phyloP scores from a whole-genome alignment of 768 basidiomycete species.

The Rhodotorula taiwanensis region DNA sequence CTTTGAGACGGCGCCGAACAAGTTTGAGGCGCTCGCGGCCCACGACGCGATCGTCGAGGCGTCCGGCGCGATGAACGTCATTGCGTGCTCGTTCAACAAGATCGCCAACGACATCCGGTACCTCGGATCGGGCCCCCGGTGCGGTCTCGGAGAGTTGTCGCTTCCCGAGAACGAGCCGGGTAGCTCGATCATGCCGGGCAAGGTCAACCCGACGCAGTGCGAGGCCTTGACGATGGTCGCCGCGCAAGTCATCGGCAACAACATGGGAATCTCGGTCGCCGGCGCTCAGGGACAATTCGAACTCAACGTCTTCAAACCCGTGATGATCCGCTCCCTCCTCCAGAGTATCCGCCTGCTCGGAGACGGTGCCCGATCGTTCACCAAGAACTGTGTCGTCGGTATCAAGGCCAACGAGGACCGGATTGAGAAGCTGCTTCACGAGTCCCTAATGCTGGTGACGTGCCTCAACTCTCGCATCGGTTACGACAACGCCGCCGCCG shows the following conservation, averaged over 20 bases:
- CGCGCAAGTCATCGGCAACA: constrained; percentile 97
- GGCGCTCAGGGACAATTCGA: constrained; percentile 96
- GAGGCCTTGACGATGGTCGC: constrained; percentile 98
- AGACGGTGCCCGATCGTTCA: constrained; percentile 89
- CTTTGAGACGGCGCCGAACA: constrained; percentile 97
- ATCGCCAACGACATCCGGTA: constrained; percentile 98
- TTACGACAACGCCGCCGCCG: constrained; percentile 70
- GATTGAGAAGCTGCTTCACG: constrained; percentile 78
- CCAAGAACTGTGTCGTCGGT: constrained; percentile 92
- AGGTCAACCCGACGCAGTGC: constrained; percentile 99
- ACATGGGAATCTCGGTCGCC: constrained; percentile 83
- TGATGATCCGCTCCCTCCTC: constrained; percentile 94
- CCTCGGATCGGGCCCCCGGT: constrained; percentile 94
- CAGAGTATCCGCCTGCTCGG: constrained; percentile 89
- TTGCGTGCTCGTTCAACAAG: constrained; percentile 98
- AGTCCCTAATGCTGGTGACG: constrained; percentile 96
- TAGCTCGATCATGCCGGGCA: constrained; percentile 97
- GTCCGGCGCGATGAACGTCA: constrained; percentile 88
- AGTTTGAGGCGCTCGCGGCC: constrained; percentile 97
- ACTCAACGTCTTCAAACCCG: constrained; percentile 99
- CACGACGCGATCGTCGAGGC: constrained; percentile 97
- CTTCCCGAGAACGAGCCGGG: constrained; percentile 98
- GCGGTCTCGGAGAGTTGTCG: constrained; percentile 88
- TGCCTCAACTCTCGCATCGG: constrained; percentile 92
- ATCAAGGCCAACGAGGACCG: constrained; percentile 94